Conservation (phyloP, 768 basidiomycete species). For the Suillus americanus region DNA sequence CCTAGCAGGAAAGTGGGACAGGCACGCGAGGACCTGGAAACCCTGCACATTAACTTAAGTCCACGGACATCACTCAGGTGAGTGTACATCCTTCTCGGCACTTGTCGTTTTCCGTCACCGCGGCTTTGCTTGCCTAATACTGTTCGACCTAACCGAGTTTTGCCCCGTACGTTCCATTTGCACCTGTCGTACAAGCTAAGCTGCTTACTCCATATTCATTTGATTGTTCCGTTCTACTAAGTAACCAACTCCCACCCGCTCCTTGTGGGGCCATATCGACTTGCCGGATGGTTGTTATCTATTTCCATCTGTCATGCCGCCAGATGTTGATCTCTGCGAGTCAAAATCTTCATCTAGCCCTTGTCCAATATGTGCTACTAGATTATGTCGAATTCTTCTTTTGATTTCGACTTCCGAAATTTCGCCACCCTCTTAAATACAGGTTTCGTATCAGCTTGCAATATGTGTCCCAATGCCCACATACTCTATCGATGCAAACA, state of each 20-base stretch:
- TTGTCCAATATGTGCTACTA: constrained; percentile 23
- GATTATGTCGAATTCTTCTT: constrained; percentile 38
- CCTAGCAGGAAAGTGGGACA: constrained; percentile 28
- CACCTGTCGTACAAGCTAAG: constrained; percentile 27
- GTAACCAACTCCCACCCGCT: constrained; percentile 14
- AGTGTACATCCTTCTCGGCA: constrained; percentile 33
- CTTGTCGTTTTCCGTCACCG: constrained; percentile 34
- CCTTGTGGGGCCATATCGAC: constrained; percentile 17
- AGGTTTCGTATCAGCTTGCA: constrained; percentile 22
- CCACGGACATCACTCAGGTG: constrained; percentile 36
- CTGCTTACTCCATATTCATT: constrained; percentile 24
- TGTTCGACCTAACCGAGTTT: constrained; percentile 29
- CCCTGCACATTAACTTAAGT: constrained; percentile 38
- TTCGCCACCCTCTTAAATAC: constrained; percentile 26
- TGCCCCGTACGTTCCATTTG: constrained; percentile 23
- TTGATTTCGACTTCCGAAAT: constrained; percentile 30
- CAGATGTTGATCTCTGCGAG: constrained; percentile 11
- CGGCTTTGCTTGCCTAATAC: constrained; percentile 35
- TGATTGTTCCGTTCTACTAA: constrained; percentile 19
- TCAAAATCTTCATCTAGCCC: constrained; percentile 22
- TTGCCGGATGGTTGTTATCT: constrained; percentile 14
- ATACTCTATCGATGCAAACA: constrained; percentile 13
- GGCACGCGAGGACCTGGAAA: constrained; percentile 35
- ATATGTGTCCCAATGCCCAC: constrained; percentile 19
- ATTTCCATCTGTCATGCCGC: constrained; percentile 15